phyloP scores from a whole-genome alignment of 192 early-diverging fungal species.

The Backusella macrospora region DNA sequence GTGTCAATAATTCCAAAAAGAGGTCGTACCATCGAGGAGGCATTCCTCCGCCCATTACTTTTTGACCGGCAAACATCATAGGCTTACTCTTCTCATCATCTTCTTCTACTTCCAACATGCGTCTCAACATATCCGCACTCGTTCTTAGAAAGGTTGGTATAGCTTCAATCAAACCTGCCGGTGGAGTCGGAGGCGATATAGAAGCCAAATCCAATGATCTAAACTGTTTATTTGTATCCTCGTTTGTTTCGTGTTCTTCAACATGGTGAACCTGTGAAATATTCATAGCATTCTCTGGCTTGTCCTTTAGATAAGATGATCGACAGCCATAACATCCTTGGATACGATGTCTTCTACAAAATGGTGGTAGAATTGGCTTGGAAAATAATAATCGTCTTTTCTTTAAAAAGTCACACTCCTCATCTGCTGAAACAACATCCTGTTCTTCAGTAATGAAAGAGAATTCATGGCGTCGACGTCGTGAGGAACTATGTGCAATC shows the following conservation, averaged over 20 bases:
- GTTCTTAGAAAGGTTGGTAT: slow-evolving; percentile 55
- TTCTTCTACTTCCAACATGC: slow-evolving; percentile 32
- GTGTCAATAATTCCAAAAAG: slow-evolving; percentile 57
- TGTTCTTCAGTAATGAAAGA: not conserved
- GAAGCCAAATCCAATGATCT: not conserved
- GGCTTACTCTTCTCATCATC: slow-evolving; percentile 18
- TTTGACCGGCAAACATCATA: slow-evolving; percentile 42
- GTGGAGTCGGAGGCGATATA: slow-evolving; percentile 21
- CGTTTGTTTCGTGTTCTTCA: slow-evolving; percentile 12
- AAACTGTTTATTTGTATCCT: slow-evolving; percentile 1
- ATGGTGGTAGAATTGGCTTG: slow-evolving; percentile 29
- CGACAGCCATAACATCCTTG: slow-evolving; percentile 43
- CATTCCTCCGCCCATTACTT: slow-evolving; percentile 46
- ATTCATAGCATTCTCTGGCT: slow-evolving; percentile 4
- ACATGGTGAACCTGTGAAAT: slow-evolving; percentile 5
- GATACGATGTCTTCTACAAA: slow-evolving; percentile 51
- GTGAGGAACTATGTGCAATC: slow-evolving; percentile 30
- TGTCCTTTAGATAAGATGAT: slow-evolving; percentile 14
- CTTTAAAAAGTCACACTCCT: slow-evolving; percentile 14
- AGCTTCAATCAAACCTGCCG: slow-evolving; percentile 50
- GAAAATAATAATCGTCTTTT: slow-evolving; percentile 40
- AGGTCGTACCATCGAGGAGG: slow-evolving; percentile 56
- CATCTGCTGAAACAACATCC: slow-evolving; percentile 10
- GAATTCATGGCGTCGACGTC: slow-evolving; percentile 27
- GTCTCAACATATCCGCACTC: slow-evolving; percentile 48